Evolutionary conservation across 495 filamentous ascomycete genomes (phyloP), one percentile per base, ranked within the genome.

Genomic region (Amniculicola lignicola): DNA sequence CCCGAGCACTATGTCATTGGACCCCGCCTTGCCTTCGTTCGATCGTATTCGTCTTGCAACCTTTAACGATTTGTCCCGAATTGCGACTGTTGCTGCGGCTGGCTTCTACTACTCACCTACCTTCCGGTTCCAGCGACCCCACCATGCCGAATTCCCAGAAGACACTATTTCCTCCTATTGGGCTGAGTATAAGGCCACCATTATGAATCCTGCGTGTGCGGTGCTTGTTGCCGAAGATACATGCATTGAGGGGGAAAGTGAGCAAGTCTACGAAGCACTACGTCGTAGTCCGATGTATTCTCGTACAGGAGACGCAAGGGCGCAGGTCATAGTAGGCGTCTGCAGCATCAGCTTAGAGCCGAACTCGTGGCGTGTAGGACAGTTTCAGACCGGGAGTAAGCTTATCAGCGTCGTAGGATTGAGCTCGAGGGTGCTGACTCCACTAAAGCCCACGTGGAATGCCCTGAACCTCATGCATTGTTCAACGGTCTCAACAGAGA

Each of bases 71-170:
- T 21, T 63, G 42, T 22, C 39, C 15, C 59, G 59, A 35, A 58
- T 63, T 22, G 59, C 59, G 11, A 40, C 48, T 3, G 54, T 63
- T 2, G 59, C 59, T 3, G 59, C 59, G 4, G 59, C 59, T 0
- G 59, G 59, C 18, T 63, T 63, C 37, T 63, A 33, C 37, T 40
- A 36, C n/a, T 63, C 59, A 21, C 59, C 59, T 0, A 50, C 47
- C 16, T 63, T 63, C 35, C 53, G 54, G n/a, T 63, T 53, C 23
- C 59, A 63, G 31, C 39, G 59, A 28, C 48, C 53, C 18, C 29
- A 40, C 42, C 39, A 53, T 57, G 53, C 54, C 14, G 36, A 47
- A 6, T 58, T 33, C 31, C 53, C 59, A 5, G 48, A 57, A n/a
- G 59, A 63, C 33, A 63, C 59, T 7, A 0, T 63, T 14, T 25